Evolutionary conservation across 2,329 filamentous ascomycete species (phyloP), one percentile per base, ranked within the genome.

Genomic region (Venturia asperata): DNA sequence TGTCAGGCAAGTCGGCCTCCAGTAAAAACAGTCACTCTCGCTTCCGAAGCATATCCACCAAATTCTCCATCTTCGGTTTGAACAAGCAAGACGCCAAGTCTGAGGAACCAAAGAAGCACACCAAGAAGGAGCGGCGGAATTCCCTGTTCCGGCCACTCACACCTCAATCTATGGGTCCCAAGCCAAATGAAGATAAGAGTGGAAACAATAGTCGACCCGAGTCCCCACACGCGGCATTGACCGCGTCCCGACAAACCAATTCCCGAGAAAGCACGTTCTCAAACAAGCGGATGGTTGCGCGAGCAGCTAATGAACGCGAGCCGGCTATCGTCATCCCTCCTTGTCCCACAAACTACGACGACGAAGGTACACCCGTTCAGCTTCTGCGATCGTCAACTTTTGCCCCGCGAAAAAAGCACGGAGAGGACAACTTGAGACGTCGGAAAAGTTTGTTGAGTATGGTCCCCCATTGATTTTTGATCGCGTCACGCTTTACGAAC

Each of bases 61-160:
- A 61, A 34, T 61, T 61, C 37, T 61, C 60, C 39, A n/a, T 42
- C 15, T 42, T 61, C 17, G 30, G 30, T 39, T 41, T 39, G 15
- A 42, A 27, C n/a, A 61, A 61, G 39, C 37, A 61, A 61, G 60
- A 61, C 19, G 60, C 52, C 52, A 58, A 58, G 52, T 41, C 42
- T 13, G 60, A 42, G 2, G 60, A 61, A 3, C 34, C 34, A n/a
- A 61, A 27, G 60, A 61, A 42, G 39, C 37, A n/a, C 6, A 27
- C 30, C 37, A 61, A 45, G 60, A 61, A 45, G 17, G 60, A 61
- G n/a, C 60, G 60, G 60, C 15, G 60, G 13, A 61, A 45, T 42
- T 61, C 60, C 21, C 37, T 61, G 9, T 61, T 61, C 39, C 30
- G 37, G 60, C 60, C 60, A 43, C 10, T 61, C 60, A 43, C 60